A percentile compares a stretch with the other conserved stretches of the same genome.
phyloP scores from a whole-genome alignment of 495 filamentous ascomycete species.

The Hypoxylon trugodes region DNA sequence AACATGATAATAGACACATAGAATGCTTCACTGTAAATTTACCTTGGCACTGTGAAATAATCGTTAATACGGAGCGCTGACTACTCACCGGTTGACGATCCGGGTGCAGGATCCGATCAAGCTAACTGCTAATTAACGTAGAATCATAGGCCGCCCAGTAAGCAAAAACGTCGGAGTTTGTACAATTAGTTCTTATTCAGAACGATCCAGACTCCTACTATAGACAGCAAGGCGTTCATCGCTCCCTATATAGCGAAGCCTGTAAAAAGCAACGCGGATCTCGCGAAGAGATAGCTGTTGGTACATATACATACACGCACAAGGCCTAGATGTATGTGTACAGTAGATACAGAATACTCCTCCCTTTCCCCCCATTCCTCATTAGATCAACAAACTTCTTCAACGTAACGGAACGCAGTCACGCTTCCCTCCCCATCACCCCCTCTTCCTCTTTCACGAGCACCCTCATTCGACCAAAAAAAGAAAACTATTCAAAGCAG shows the following conservation, averaged over 20 bases:
- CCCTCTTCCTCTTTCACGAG: neutral
- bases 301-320: constrained; percentile 34
- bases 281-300: constrained; percentile 7
- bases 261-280: constrained; percentile 9
- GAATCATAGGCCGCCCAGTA: neutral
- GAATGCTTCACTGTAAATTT: no score
- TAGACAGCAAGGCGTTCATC: constrained; percentile 25
- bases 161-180: constrained; percentile 16
- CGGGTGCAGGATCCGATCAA: no score
- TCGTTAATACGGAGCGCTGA: no score
- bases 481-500: constrained; percentile 10
- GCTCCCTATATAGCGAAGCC: neutral
- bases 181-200: constrained; percentile 27
- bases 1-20: no score
- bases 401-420: neutral
- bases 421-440: neutral
- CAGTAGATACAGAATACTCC: no score
- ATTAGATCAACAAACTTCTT: constrained; percentile 17
- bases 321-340: constrained; percentile 27
- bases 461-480: constrained; percentile 5
- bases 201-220: constrained; percentile 11
- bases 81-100: no score
- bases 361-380: neutral
- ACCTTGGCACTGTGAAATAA: no score
- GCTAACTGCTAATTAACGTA: neutral